Percentiles rank a stretch among this genome's conserved stretches.
Evolutionary conservation across 768 basidiomycete genomes (phyloP).

Genomic region (Tulasnella sp.): DNA sequence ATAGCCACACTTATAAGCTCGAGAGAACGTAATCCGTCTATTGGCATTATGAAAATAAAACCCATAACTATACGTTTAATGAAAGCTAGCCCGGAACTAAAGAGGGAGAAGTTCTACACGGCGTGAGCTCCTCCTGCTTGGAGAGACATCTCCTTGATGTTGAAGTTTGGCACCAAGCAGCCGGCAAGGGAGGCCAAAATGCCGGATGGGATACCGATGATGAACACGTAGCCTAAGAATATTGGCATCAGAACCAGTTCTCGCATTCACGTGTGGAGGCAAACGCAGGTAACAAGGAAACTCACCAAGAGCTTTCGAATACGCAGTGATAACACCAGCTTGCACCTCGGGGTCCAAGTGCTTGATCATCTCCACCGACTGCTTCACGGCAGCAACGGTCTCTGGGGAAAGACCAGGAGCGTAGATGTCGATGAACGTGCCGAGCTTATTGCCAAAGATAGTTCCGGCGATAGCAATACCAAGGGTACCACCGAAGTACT

Average conservation of each 20-base stretch:
- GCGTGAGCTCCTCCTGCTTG: slow-evolving; percentile 29
- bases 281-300: not conserved
- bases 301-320: slow-evolving; percentile 36
- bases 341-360: slow-evolving; percentile 39
- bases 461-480: slow-evolving; percentile 36
- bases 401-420: slow-evolving; percentile 40
- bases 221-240: slow-evolving; percentile 41
- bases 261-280: not conserved
- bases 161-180: slow-evolving; percentile 44
- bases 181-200: slow-evolving; percentile 41
- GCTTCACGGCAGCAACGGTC: slow-evolving; percentile 38
- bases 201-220: slow-evolving; percentile 45
- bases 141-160: slow-evolving; percentile 40
- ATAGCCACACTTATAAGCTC: not conserved
- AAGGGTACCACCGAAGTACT: slow-evolving; percentile 37
- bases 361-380: slow-evolving; percentile 42
- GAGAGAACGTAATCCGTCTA: not conserved
- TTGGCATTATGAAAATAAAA: slow-evolving; percentile 18
- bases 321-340: slow-evolving; percentile 36
- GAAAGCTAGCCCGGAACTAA: not conserved
- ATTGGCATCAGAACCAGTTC: not conserved
- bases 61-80: not conserved
- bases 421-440: slow-evolving; percentile 41
- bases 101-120: not conserved
- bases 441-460: slow-evolving; percentile 42